Base-by-base conservation (phyloP, 164 flowering plant genomes). In the Amborella trichopoda region DNA sequence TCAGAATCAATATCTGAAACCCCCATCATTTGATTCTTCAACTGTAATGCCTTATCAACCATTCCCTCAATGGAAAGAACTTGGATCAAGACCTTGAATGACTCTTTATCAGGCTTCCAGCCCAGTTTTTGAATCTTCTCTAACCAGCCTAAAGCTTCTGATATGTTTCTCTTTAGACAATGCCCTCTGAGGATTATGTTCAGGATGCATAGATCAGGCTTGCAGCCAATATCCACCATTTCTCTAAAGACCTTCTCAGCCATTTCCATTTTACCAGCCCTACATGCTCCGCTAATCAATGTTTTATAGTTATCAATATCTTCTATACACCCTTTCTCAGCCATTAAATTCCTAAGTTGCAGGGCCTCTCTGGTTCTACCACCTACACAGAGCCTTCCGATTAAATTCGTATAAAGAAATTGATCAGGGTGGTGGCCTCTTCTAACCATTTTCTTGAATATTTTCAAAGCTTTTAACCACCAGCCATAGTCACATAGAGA, bases 401-500 rank as follows among this genome's bases (percentile, higher is more conserved):
- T 25, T 21, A 55, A 33, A 21, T 55, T 55, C 26, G 3, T 28
- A 40, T 47, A 54, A 17, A 54, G 38, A 38, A 27, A 13, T 23
- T 27, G 23, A 3, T n/a, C 40, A 21, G 58, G 58, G 27, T 55
- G 59, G 40, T 55, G 52, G 9, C 52, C 46, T 26, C 47, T 47
- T 40, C 59, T 39, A 10, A 48, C 18, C 59, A 55, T 55, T 33
- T 55, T 55, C 8, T 19, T 37, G 19, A 55, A 55, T 40, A 55
- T 55, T 40, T 55, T 55, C 46, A 55, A 30, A 21, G 52, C 59
- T 47, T 55, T 55, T 16, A 55, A 30, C 59, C 59, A 55, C 59
- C 59, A 48, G 4, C 59, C 59, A 23, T 46, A 55, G 30, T 48
- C 38, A 44, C 59, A 55, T 40, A 55, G 59, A 22, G 59, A 55